Evolutionary conservation across 2,329 filamentous ascomycete species (phyloP).

Genomic region (Exophiala alcalophila): DNA sequence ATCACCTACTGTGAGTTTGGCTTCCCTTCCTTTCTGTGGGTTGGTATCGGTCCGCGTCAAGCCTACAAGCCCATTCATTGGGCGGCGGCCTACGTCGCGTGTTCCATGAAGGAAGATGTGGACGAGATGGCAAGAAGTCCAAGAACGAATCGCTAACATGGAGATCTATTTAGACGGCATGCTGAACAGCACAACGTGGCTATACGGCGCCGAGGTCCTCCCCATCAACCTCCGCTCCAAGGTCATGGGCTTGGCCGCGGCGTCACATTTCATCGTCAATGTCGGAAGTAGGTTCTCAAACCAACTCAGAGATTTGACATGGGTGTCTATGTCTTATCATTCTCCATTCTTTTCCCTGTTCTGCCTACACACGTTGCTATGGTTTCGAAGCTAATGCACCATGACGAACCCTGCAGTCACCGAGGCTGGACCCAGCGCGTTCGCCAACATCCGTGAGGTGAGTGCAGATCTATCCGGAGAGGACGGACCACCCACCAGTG

Average conservation of each 20-base stretch:
- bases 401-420: conserved; percentile 35
- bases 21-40: too few relatives aligned
- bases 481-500: too few relatives aligned
- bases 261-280: conserved; percentile 70
- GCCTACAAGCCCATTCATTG: too few relatives aligned
- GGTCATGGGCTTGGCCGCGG: conserved; percentile 80
- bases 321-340: too few relatives aligned
- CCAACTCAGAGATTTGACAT: too few relatives aligned
- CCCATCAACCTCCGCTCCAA: conserved; percentile 82
- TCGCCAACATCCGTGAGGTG: conserved; percentile 53
- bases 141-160: too few relatives aligned
- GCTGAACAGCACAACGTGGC: conserved; percentile 70
- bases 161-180: conserved; percentile 24
- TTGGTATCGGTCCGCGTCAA: too few relatives aligned
- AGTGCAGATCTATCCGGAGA: neutral
- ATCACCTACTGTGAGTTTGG: conserved; percentile 53
- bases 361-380: neutral
- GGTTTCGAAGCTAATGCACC: conserved; percentile 1
- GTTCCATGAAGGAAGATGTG: too few relatives aligned
- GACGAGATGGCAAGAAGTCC: too few relatives aligned
- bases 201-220: conserved; percentile 77
- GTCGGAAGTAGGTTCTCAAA: conserved; percentile 43
- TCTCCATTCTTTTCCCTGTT: too few relatives aligned
- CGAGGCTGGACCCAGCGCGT: conserved; percentile 55
- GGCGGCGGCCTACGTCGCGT: too few relatives aligned